Base-by-base conservation (phyloP, 345 rosid species). In the Theobroma cacao region DNA sequence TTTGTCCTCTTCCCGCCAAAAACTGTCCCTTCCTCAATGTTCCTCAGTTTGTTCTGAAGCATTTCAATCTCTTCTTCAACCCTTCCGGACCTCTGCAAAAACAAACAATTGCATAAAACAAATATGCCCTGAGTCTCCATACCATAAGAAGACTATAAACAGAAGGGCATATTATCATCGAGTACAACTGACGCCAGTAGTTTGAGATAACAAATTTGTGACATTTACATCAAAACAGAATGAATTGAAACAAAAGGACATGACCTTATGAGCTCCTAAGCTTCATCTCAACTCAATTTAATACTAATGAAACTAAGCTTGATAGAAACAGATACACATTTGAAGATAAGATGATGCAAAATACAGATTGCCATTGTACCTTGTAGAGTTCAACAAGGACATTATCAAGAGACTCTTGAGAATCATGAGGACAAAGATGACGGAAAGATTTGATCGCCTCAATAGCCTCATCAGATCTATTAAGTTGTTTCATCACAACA, bases 401-500 rank as follows among this genome's bases (percentile, higher is more conserved):
- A 82, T 93, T 93, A 78, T 91, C 94, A 52, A 90, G 82, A 62
- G 97, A 89, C 73, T 89, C 93, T 82, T 89, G 97, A 60, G 97
- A 82, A 20, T 91, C 94, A 15, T n/a, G 43, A 24, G 91, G 82
- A 74, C 95, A 93, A 74, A 90, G 92, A 86, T 89, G 87, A 1
- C 97, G 90, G 45, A 91, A 93, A 33, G 97, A 93, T 72, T 85
- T 91, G 81, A 93, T 88, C 0, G 94, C 94, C 83, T 93, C 95
- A 24, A 91, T 88, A 8, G 93, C 97, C 83, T 91, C 95, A 33
- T 93, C 91, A 63, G 93, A 68, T 78, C 95, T 80, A 79, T 90
- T 66, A 79, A 91, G 59, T 73, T 91, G 94, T 60, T 90, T 91
- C 94, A 93, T 88, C 55, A 90, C 94, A 48, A 88, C 91, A 1